Evolutionary conservation across 345 rosid species (phyloP).

Genomic region (Ceriops zippeliana): DNA sequence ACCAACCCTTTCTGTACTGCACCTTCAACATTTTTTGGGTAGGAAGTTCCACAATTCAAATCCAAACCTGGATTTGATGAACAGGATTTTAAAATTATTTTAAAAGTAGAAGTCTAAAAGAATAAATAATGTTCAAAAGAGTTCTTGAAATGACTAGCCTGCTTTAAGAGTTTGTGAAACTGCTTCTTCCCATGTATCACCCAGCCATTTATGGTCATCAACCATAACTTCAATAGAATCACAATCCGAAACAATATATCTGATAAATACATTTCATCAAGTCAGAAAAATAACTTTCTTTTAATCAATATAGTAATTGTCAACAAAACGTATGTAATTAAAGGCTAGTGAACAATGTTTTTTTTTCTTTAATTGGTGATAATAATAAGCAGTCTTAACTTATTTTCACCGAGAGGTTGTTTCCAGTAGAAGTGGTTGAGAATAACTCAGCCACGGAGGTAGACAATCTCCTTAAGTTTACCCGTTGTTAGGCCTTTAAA

Average conservation of each 20-base stretch:
- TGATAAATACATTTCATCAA: constrained; percentile 3
- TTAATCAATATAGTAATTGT: too few species aligned
- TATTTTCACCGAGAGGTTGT: too few species aligned
- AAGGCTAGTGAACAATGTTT: too few species aligned
- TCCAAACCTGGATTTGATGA: constrained; percentile 38
- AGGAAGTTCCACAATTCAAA: constrained; percentile 60
- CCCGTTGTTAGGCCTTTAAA: too few species aligned
- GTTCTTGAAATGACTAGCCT: constrained; percentile 23
- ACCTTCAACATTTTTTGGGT: constrained; percentile 24
- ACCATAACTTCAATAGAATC: constrained; percentile 50
- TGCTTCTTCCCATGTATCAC: constrained; percentile 50
- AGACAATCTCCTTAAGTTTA: too few species aligned
- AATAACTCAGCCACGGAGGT: too few species aligned
- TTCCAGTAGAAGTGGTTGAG: too few species aligned
- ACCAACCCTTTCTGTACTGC: constrained; percentile 46
- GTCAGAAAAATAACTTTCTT: too few species aligned
- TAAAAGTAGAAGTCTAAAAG: too few species aligned
- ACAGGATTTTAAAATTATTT: not conserved
- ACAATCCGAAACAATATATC: constrained; percentile 58
- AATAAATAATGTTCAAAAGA: not conserved
- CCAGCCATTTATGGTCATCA: constrained; percentile 37
- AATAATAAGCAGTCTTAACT: too few species aligned
- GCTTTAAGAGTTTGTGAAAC: constrained; percentile 53
- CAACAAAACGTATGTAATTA: too few species aligned
- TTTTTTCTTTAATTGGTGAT: too few species aligned